Conservation (phyloP, 208 protist genomes). For the Angomonas deanei region DNA sequence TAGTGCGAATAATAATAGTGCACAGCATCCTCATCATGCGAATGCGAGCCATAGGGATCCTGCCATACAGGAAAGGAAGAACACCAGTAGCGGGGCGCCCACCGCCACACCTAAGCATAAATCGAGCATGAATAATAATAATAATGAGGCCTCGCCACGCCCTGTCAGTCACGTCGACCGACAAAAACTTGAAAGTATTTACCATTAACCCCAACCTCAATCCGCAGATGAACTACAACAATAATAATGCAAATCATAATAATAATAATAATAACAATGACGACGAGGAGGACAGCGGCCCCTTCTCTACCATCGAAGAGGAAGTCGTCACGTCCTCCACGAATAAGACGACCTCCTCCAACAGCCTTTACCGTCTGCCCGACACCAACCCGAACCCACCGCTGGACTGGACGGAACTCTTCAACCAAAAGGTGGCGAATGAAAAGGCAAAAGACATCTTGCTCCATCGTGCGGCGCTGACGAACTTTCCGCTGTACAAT, state of each 20-base stretch:
- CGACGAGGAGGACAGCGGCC: not conserved
- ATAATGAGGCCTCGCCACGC: not conserved
- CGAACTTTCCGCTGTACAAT: conserved; percentile 13
- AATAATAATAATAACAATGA: not conserved
- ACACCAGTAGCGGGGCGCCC: not conserved
- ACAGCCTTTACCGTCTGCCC: conserved; percentile 5
- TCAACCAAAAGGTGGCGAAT: conserved; percentile 22
- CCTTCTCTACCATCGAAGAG: not conserved
- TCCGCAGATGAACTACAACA: not conserved
- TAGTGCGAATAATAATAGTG: not conserved
- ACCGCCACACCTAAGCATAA: not conserved
- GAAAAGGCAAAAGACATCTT: conserved; percentile 23
- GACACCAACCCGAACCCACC: conserved; percentile 5
- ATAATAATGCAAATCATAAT: not conserved
- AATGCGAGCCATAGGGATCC: not conserved
- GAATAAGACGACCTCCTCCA: conserved; percentile 7
- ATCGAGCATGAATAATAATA: not conserved
- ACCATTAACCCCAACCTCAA: not conserved
- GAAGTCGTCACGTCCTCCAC: conserved; percentile 5
- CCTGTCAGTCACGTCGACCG: not conserved
- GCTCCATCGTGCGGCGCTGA: conserved; percentile 20
- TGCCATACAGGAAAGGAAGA: not conserved
- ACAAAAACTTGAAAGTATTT: not conserved
- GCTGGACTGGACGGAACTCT: conserved; percentile 24
- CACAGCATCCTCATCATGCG: not conserved